These are phyloP conservation scores for Takashimella tepidaria DNA, from an alignment of 1,284 basidiomycete genomes.

Conservation along the genomic window DNA sequence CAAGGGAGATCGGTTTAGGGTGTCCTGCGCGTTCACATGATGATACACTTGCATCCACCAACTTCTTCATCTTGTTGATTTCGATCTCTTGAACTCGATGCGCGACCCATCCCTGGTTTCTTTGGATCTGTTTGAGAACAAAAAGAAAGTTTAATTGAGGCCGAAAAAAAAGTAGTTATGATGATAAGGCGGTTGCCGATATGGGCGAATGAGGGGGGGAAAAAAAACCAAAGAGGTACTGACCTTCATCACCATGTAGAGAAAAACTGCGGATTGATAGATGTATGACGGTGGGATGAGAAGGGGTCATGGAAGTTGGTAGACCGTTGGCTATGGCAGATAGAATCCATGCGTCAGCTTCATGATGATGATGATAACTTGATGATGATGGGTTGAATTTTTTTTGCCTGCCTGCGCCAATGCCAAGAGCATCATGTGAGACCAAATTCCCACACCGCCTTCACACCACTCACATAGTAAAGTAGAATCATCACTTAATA, in stretches of 20 bases:
- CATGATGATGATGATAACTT: too few relatives aligned
- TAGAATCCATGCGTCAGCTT: neutral
- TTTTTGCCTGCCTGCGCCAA: neutral
- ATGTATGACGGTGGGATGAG: conserved; percentile 66
- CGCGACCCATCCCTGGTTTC: conserved; percentile 1
- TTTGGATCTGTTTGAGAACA: conserved; percentile 2
- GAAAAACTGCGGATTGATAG: conserved; percentile 65
- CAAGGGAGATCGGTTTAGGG: too few relatives aligned
- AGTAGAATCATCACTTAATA: conserved; percentile 76
- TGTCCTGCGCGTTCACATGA: too few relatives aligned
- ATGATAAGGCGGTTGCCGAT: neutral
- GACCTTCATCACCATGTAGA: conserved; percentile 36
- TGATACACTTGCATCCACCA: conserved; percentile 39
- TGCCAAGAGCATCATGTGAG: neutral
- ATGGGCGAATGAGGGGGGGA: neutral
- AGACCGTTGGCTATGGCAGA: conserved; percentile 33
- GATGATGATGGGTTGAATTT: too few relatives aligned
- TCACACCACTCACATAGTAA: conserved; percentile 60
- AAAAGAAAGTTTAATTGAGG: neutral
- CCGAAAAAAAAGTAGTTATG: neutral
- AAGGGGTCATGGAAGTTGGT: conserved; percentile 37
- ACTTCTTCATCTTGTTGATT: conserved; percentile 26
- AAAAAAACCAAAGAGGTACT: conserved; percentile 3
- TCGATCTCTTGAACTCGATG: neutral
- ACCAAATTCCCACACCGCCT: too few relatives aligned